phyloP scores from a whole-genome alignment of 169 alveolate species.

The Babesia caballi region DNA sequence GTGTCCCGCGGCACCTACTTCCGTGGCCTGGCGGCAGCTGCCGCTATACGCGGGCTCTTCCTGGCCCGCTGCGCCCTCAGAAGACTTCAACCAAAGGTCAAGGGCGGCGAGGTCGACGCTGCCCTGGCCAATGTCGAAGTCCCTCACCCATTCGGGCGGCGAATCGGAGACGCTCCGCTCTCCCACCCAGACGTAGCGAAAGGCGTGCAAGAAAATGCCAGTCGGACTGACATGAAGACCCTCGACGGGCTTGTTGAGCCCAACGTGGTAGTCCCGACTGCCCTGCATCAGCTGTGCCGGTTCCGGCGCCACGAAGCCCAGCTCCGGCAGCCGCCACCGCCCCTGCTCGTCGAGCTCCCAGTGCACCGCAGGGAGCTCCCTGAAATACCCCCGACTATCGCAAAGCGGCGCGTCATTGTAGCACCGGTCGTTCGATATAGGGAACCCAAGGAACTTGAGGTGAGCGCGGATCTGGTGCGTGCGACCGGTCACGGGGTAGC shows the following conservation, averaged over 20 bases:
- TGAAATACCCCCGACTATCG: slow-evolving; percentile 55
- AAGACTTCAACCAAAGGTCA: neutral
- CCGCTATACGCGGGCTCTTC: too few relatives aligned
- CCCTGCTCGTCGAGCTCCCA: slow-evolving; percentile 50
- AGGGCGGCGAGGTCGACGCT: neutral
- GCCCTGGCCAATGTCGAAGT: slow-evolving; percentile 15
- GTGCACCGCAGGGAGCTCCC: slow-evolving; percentile 51
- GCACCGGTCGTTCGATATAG: slow-evolving; percentile 81
- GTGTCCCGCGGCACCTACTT: too few relatives aligned
- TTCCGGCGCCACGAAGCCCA: neutral
- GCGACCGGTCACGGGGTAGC: slow-evolving; percentile 95
- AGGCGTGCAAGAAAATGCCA: slow-evolving; percentile 75
- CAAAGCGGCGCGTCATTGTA: slow-evolving; percentile 59
- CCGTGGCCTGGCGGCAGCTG: too few relatives aligned
- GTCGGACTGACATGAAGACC: slow-evolving; percentile 54
- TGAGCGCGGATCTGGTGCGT: slow-evolving; percentile 98
- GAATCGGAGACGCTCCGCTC: slow-evolving; percentile 32
- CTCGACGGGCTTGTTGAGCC: slow-evolving; percentile 4
- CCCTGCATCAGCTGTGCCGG: neutral
- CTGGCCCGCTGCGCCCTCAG: too few relatives aligned
- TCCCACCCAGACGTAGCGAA: slow-evolving; percentile 68
- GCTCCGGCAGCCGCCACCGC: slow-evolving; percentile 31
- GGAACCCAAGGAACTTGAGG: slow-evolving; percentile 86
- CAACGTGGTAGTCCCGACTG: slow-evolving; percentile 14
- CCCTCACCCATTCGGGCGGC: slow-evolving; percentile 43